A percentile compares a stretch with the other conserved stretches of the same genome.
These are phyloP conservation scores for Fagopyrum esculentum DNA, from an alignment of 148 eudicot species.

Conservation along the genomic window DNA sequence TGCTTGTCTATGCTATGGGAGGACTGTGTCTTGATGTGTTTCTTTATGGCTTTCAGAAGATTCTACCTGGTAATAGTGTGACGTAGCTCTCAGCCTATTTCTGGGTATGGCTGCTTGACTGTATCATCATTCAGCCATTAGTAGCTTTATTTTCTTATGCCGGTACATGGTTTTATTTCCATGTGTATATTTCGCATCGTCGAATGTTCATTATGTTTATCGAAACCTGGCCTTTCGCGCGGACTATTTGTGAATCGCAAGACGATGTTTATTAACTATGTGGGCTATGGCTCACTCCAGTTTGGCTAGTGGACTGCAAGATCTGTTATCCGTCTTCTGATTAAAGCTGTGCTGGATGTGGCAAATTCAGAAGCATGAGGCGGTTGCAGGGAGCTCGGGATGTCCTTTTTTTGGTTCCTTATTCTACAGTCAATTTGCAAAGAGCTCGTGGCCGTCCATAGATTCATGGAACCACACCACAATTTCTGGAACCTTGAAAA, in stretches of 20 bases:
- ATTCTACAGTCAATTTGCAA: too few relatives aligned
- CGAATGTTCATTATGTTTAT: not conserved
- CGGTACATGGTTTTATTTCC: not conserved
- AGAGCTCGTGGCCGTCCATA: too few relatives aligned
- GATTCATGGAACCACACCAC: too few relatives aligned
- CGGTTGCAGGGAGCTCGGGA: too few relatives aligned
- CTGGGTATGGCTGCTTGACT: not conserved
- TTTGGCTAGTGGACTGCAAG: not conserved
- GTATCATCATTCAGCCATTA: not conserved
- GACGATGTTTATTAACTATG: not conserved
- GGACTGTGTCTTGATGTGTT: conserved; percentile 58
- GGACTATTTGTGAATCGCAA: not conserved
- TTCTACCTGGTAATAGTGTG: not conserved
- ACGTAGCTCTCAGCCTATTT: not conserved
- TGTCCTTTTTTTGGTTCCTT: too few relatives aligned
- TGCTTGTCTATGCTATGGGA: conserved; percentile 68
- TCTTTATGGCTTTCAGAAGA: not conserved
- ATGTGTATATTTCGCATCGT: not conserved
- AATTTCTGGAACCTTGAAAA: too few relatives aligned
- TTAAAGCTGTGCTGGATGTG: too few relatives aligned
- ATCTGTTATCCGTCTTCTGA: not conserved
- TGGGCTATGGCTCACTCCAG: not conserved
- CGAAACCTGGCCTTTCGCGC: not conserved
- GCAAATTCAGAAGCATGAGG: too few relatives aligned
- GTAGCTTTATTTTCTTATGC: not conserved